Base-by-base conservation (phyloP, 1,284 basidiomycete species). In the Laetiporus sulphureus region DNA sequence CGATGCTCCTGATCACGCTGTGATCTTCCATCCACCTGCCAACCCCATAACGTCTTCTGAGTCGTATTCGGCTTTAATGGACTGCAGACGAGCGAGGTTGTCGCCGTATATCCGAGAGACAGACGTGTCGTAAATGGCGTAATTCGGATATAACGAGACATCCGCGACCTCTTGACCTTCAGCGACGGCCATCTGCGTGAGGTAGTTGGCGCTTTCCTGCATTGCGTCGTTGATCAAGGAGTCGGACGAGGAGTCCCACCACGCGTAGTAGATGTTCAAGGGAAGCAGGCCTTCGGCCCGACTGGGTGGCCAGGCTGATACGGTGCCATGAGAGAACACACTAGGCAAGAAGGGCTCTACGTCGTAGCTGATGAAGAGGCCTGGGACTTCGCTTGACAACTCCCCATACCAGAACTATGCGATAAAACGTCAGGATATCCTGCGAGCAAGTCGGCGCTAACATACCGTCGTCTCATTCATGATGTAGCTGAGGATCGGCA, bases 291-390 rank as follows among this genome's bases (percentile, higher is more conserved):
- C 59, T 5, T 46, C 50, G 1, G 56, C 47, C 37, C 76, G 71
- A n/a, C 60, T 52, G 1, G 72, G 68, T 4, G 75, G 75, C 52
- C 67, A 79, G 0, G 75, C 74, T 1, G 73, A 62, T 4, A 42
- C 58, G n/a, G 58, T 45, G 35, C 58, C 64, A 50, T 76, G 68
- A 2, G 56, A 53, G 51, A 73, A 66, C 42, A 75, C 50, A 16
- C 52, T 55, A 0, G 69, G 56, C 4, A 76, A 63, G 68, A 80
- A 79, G 4, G 75, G 72, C 46, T 82, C 75, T 44, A 77, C 62
- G 41, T 66, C 69, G 51, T 77, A 79, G 10, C 71, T 73, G 47
- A 67, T 52, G 23, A 65, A 64, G 6, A 41, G 21, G 6, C 39
- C 32, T 3, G 31, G 39, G 12, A 41, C 32, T 1, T 41, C 32